Percentiles rank a stretch among this genome's conserved stretches.
phyloP scores from a whole-genome alignment of 2,329 filamentous ascomycete genomes.

The Pseudocercospora fuligena region DNA sequence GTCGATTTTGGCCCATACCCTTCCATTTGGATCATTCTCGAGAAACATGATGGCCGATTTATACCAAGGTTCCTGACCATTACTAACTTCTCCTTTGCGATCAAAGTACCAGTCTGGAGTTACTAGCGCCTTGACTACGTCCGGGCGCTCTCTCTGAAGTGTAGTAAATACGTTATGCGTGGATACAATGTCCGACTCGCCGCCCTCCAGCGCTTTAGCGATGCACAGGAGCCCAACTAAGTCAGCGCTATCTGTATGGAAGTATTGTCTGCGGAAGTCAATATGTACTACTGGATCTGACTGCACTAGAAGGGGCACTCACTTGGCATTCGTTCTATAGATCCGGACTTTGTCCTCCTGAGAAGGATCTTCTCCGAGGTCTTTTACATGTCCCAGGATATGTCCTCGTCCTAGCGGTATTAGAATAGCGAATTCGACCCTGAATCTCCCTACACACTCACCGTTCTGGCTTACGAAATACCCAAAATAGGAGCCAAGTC shows the following conservation, averaged over 20 bases:
- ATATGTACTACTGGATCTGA: neutral
- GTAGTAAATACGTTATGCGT: conserved; percentile 82
- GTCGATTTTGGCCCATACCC: conserved; percentile 86
- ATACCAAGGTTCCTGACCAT: conserved; percentile 65
- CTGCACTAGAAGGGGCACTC: too few relatives aligned
- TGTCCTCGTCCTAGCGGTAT: too few relatives aligned
- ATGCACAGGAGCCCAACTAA: conserved; percentile 84
- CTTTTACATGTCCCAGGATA: conserved; percentile 87
- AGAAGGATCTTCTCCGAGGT: conserved; percentile 78
- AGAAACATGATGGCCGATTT: conserved; percentile 68
- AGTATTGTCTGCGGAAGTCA: conserved; percentile 71
- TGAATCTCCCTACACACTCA: too few relatives aligned
- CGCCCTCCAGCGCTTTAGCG: conserved; percentile 76
- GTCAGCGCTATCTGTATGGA: conserved; percentile 82
- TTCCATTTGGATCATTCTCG: conserved; percentile 67
- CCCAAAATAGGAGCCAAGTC: conserved; percentile 76
- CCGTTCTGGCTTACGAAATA: conserved; percentile 89
- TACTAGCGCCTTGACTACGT: conserved; percentile 75
- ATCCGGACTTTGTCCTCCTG: conserved; percentile 87
- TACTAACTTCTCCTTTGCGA: conserved; percentile 80
- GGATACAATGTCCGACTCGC: conserved; percentile 81
- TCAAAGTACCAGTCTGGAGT: conserved; percentile 90
- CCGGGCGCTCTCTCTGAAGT: conserved; percentile 74
- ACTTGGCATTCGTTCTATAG: conserved; percentile 67
- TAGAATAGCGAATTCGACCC: too few relatives aligned